Evolutionary conservation across 768 basidiomycete species (phyloP).

Genomic region (Lactarius sanguifluus): DNA sequence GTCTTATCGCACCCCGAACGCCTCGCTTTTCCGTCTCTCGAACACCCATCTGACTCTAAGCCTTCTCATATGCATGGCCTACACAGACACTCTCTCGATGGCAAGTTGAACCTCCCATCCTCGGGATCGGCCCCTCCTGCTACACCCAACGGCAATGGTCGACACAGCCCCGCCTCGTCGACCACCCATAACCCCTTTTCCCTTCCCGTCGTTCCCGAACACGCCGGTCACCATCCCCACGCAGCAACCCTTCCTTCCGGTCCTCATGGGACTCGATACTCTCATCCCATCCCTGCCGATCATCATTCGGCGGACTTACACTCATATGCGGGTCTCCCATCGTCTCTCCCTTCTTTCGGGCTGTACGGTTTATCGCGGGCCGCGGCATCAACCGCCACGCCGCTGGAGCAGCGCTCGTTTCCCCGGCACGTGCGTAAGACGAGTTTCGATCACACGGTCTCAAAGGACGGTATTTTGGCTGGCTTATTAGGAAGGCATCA

Average conservation of each 20-base stretch:
- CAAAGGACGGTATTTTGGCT: conserved; percentile 58
- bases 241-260: not conserved
- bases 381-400: conserved; percentile 33
- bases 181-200: conserved; percentile 21
- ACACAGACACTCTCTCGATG: conserved; percentile 30
- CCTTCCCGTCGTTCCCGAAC: conserved; percentile 28
- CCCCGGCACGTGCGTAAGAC: conserved; percentile 90
- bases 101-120: conserved; percentile 30
- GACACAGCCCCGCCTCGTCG: conserved; percentile 38
- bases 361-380: conserved; percentile 55
- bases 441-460: conserved; percentile 91
- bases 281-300: conserved; percentile 19
- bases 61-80: conserved; percentile 50
- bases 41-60: conserved; percentile 27
- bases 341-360: conserved; percentile 73
- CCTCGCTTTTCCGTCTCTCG: conserved; percentile 30
- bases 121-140: conserved; percentile 26
- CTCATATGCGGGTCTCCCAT: conserved; percentile 44
- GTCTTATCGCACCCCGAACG: conserved; percentile 30
- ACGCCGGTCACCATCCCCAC: conserved; percentile 16
- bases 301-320: conserved; percentile 12
- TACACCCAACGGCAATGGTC: conserved; percentile 32
- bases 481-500: conserved; percentile 72
- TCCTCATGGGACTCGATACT: conserved; percentile 20
- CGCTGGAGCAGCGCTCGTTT: conserved; percentile 53